Percentiles rank a stretch among this genome's conserved stretches.
These are phyloP conservation scores for Parsonsia alboflavescens DNA, from an alignment of 257 asterid genomes.

Conservation along the genomic window DNA sequence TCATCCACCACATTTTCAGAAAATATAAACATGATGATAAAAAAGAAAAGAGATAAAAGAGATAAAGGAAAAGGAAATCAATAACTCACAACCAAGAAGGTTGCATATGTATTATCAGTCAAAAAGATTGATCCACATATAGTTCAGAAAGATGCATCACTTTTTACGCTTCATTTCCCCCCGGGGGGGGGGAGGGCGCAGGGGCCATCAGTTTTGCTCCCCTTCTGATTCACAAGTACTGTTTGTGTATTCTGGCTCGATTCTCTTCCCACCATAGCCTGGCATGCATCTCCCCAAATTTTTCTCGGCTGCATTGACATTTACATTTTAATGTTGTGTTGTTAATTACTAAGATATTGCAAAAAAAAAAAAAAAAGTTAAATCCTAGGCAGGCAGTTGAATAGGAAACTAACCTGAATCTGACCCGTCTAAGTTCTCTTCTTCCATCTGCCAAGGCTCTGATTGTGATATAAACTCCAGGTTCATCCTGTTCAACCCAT, in stretches of 20 bases:
- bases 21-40: conserved; percentile 9
- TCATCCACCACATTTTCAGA: conserved; percentile 17
- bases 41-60: not conserved
- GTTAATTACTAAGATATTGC: not conserved
- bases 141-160: conserved; percentile 17
- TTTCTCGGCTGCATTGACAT: conserved; percentile 64
- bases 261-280: conserved; percentile 94
- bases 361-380: too few relatives aligned
- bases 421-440: conserved; percentile 86
- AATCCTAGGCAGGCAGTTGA: not conserved
- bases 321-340: not conserved
- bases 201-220: not conserved
- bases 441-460: conserved; percentile 77
- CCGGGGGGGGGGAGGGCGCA: too few relatives aligned
- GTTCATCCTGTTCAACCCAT: conserved; percentile 95
- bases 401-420: conserved; percentile 66
- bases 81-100: conserved; percentile 27
- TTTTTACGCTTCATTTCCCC: conserved; percentile 7
- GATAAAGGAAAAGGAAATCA: not conserved
- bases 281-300: conserved; percentile 79
- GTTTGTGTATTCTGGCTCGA: conserved; percentile 74
- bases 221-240: conserved; percentile 45
- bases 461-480: conserved; percentile 92
- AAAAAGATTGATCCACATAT: conserved; percentile 16
- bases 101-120: conserved; percentile 17